These are phyloP conservation scores for Pythium volutum DNA, from an alignment of 352 stramenopile genomes.

Conservation along the genomic window DNA sequence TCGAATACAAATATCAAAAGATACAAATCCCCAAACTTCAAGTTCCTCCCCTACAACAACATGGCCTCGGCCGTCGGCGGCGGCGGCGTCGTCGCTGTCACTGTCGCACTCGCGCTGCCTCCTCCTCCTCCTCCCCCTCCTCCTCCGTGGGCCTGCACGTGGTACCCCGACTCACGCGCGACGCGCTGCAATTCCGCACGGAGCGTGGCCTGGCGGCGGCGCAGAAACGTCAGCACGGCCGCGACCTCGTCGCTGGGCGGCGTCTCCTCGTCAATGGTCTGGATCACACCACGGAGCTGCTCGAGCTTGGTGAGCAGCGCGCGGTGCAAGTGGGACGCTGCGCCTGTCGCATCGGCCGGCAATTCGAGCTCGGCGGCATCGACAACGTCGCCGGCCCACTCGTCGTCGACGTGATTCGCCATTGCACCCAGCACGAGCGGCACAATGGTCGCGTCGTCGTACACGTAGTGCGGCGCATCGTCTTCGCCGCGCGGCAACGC, in stretches of 20 bases:
- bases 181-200: conserved; percentile 17
- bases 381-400: conserved; percentile 11
- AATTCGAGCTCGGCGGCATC: conserved; percentile 13
- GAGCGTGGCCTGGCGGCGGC: conserved; percentile 16
- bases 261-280: conserved; percentile 20
- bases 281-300: conserved; percentile 21
- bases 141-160: not conserved
- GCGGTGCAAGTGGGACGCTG: conserved; percentile 14
- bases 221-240: conserved; percentile 18
- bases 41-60: not conserved
- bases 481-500: conserved; percentile 17
- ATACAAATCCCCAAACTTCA: not conserved
- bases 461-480: conserved; percentile 21
- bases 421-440: conserved; percentile 11
- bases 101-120: too few relatives aligned
- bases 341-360: conserved; percentile 3
- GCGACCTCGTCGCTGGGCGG: conserved; percentile 14
- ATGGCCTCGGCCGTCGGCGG: not conserved
- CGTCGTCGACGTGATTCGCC: not conserved
- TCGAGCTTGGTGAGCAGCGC: conserved; percentile 21
- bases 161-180: conserved; percentile 2
- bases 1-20: not conserved
- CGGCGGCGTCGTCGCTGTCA: not conserved
- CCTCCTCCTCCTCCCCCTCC: too few relatives aligned
- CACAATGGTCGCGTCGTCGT: conserved; percentile 18